phyloP scores from a whole-genome alignment of 2,329 filamentous ascomycete genomes.

The Sarocladiaceae sp. region DNA sequence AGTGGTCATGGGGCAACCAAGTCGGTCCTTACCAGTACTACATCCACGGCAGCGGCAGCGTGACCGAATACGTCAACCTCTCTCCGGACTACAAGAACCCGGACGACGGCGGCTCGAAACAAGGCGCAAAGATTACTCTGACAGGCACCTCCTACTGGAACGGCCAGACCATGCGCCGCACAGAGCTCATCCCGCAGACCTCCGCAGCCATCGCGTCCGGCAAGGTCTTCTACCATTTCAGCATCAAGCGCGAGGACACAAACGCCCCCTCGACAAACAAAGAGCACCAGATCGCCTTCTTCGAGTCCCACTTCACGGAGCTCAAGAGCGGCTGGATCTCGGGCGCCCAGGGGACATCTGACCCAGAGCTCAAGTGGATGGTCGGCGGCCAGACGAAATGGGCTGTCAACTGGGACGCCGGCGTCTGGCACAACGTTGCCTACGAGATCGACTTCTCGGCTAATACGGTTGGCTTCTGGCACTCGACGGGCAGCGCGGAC shows the following conservation, averaged over 20 bases:
- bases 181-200: conserved; percentile 68
- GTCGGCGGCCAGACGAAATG: conserved; percentile 55
- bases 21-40: conserved; percentile 70
- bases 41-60: conserved; percentile 57
- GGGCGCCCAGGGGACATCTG: conserved; percentile 36
- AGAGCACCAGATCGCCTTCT: conserved; percentile 60
- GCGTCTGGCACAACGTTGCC: conserved; percentile 69
- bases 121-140: conserved; percentile 65
- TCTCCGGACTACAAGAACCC: conserved; percentile 58
- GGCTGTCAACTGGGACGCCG: conserved; percentile 53
- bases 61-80: conserved; percentile 56
- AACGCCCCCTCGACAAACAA: conserved; percentile 56
- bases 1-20: conserved; percentile 63
- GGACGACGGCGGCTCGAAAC: conserved; percentile 51
- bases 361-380: conserved; percentile 57
- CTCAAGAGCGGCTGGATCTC: conserved; percentile 61
- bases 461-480: conserved; percentile 60
- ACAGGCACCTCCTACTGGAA: conserved; percentile 62
- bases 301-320: conserved; percentile 69
- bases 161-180: conserved; percentile 65
- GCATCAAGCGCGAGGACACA: conserved; percentile 49
- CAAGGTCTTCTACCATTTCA: conserved; percentile 68
- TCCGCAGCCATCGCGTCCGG: conserved; percentile 57
- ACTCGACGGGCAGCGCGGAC: conserved; percentile 55
- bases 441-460: conserved; percentile 65